Evolutionary conservation across 2,329 filamentous ascomycete species (phyloP), one percentile per base, ranked within the genome.

Genomic region (Fusarium armeniacum): DNA sequence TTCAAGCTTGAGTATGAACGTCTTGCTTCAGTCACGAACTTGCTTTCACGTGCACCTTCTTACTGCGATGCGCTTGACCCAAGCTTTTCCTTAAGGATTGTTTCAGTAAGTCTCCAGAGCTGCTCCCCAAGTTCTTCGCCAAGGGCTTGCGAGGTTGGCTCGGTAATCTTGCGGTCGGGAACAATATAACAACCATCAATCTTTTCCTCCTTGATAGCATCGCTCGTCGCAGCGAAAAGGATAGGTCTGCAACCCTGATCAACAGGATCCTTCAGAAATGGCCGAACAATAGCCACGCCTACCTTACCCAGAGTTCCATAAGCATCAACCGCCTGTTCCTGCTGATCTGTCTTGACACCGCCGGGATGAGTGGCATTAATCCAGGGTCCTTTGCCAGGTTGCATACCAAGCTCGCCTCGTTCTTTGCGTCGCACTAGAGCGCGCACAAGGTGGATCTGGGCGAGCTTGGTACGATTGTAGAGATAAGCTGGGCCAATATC

Each of bases 361-460:
- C 59, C 59, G 3, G 59, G 59, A n/a, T 62, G 59, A 3, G 59
- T 62, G 1, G 59, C 54, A 7, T 62, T 62, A n/a, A 62, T 59
- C 59, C 54, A 59, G 0, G 59, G 59, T 7, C 26, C 59, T 30
- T 62, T 22, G 2, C 46, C 59, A n/a, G 59, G 54, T 9, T 59
- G n/a, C 26, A 62, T 26, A 4, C 59, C 59, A 2, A 59, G 16
- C 6, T 46, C 22, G 6, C 59, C 54, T 9, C 50, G 26, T 11
- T 59, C 22, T 18, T 59, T 62, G 4, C 54, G 59, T 9, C 59
- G 59, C 0, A 20, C 22, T 0, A 62, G 32, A 1, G 54, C 54
- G 11, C 33, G 40, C 3, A 46, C 54, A 2, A 62, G 59, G 2
- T 59, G 59, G 1, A 62, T 20, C 3, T 59, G 59, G 1, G 54